Conservation (phyloP, 108 stramenopile species). For the Conticribra weissflogii region DNA sequence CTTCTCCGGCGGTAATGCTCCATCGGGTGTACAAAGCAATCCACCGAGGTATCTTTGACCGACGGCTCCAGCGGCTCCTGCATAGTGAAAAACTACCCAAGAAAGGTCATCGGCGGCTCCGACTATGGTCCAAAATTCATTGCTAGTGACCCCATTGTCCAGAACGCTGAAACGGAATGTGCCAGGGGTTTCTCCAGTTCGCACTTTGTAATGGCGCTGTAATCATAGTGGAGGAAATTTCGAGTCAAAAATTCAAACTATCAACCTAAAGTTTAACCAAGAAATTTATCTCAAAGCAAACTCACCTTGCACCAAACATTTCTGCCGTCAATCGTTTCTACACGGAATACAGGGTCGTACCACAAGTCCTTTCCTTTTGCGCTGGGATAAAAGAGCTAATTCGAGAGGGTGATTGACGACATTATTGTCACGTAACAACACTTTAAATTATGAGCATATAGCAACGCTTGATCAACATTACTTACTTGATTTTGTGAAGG, state of each 20-base stretch:
- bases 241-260: background rate
- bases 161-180: conserved; percentile 78
- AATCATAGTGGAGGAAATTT: conserved; percentile 2
- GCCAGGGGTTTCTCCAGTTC: conserved; percentile 61
- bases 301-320: conserved; percentile 89
- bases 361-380: conserved; percentile 69
- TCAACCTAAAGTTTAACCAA: too few relatives aligned
- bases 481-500: conserved; percentile 90
- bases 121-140: conserved; percentile 94
- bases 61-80: conserved; percentile 90
- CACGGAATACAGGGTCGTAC: conserved; percentile 98
- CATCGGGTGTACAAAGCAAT: conserved; percentile 90
- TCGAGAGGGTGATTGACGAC: too few relatives aligned
- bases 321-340: conserved; percentile 92
- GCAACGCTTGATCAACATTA: too few relatives aligned
- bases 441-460: too few relatives aligned
- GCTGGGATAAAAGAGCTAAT: conserved; percentile 67
- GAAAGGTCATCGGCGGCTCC: conserved; percentile 91
- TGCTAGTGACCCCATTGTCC: conserved; percentile 90
- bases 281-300: too few relatives aligned
- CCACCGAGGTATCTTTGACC: conserved; percentile 93
- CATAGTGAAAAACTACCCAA: conserved; percentile 93
- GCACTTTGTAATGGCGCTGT: conserved; percentile 83
- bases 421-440: too few relatives aligned
- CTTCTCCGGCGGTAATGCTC: conserved; percentile 61